These are phyloP conservation scores for Rubroboletus pulcherrimus DNA, from an alignment of 768 basidiomycete species.

Conservation along the genomic window DNA sequence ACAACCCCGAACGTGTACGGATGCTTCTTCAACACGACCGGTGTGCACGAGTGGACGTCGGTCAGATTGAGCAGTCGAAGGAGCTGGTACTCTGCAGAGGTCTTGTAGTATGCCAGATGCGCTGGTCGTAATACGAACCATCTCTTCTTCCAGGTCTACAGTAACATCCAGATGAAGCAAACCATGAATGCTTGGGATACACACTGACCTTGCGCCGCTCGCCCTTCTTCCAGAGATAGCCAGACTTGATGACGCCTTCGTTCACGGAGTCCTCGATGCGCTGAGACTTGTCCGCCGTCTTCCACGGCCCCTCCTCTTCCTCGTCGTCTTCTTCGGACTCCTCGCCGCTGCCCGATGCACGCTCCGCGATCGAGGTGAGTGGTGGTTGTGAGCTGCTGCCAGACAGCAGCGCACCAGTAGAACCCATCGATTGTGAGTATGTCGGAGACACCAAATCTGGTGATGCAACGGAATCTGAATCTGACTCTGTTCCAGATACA, in stretches of 20 bases:
- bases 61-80: constrained; percentile 82
- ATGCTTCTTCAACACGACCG: constrained; percentile 86
- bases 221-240: constrained; percentile 97
- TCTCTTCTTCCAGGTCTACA: constrained; percentile 95
- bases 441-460: constrained; percentile 47
- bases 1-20: constrained; percentile 88
- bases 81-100: constrained; percentile 88
- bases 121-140: constrained; percentile 96
- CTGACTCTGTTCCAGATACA: constrained; percentile 80
- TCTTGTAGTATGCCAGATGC: constrained; percentile 96
- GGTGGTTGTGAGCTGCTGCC: constrained; percentile 45
- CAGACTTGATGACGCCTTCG: constrained; percentile 79
- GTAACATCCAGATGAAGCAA: constrained; percentile 5
- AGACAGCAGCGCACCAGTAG: constrained; percentile 27
- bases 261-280: constrained; percentile 49
- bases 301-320: constrained; percentile 65
- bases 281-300: constrained; percentile 43
- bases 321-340: constrained; percentile 76
- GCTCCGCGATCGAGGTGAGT: constrained; percentile 75
- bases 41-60: constrained; percentile 87
- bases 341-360: constrained; percentile 65
- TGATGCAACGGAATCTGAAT: constrained; percentile 69
- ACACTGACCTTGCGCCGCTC: constrained; percentile 85
- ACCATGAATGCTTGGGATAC: neutral
- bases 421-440: constrained; percentile 33